Percentiles rank a stretch among this genome's conserved stretches.
Evolutionary conservation across 352 stramenopile species (phyloP).

Genomic region (Pythium dissimile): DNA sequence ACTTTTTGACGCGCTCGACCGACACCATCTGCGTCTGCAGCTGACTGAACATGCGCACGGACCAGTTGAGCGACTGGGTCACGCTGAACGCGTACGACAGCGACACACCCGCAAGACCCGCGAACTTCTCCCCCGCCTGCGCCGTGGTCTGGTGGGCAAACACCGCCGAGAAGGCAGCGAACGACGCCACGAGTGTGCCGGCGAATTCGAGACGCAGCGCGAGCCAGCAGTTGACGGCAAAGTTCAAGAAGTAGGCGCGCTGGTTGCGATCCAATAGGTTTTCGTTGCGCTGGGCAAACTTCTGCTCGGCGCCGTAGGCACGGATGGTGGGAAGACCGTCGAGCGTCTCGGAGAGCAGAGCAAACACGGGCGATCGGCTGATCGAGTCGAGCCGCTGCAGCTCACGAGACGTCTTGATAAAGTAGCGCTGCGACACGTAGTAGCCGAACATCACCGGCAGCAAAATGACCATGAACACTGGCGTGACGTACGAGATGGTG

Average conservation of each 20-base stretch:
- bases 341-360: constrained; percentile 94
- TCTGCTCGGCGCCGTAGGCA: constrained; percentile 46
- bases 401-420: constrained; percentile 88
- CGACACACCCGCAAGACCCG: constrained; percentile 61
- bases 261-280: constrained; percentile 61
- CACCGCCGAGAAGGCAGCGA: constrained; percentile 45
- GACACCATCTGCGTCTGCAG: constrained; percentile 73
- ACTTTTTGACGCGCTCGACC: constrained; percentile 66
- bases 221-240: constrained; percentile 64
- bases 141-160: constrained; percentile 40
- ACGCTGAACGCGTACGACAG: constrained; percentile 73
- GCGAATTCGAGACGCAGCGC: constrained; percentile 66
- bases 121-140: constrained; percentile 34
- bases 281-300: constrained; percentile 48
- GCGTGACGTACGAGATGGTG: constrained; percentile 68
- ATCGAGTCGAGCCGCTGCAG: constrained; percentile 96
- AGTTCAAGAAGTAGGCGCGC: constrained; percentile 72
- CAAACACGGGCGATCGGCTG: constrained; percentile 93
- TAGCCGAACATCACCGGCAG: constrained; percentile 61
- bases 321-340: constrained; percentile 94
- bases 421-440: constrained; percentile 87
- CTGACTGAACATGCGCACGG: constrained; percentile 59
- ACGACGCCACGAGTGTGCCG: constrained; percentile 51
- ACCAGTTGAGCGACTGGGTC: constrained; percentile 69
- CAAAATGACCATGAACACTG: constrained; percentile 68